These are phyloP conservation scores for Tolypocladium guangdongense DNA, from an alignment of 2,329 filamentous ascomycete species.

Conservation along the genomic window DNA sequence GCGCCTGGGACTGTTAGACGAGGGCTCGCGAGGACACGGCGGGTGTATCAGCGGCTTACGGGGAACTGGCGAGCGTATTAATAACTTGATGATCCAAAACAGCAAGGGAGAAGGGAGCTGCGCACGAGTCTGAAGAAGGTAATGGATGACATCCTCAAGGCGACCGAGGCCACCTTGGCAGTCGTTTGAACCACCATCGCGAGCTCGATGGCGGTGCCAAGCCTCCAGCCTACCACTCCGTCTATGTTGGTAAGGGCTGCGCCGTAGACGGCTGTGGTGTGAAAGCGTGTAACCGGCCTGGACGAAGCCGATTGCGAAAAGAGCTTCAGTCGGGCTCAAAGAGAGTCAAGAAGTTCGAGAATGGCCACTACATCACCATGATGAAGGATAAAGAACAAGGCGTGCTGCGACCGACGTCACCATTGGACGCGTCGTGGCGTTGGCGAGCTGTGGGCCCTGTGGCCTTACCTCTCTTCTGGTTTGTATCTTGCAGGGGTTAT, in stretches of 20 bases:
- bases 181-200: slow-evolving; percentile 14
- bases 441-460: background rate
- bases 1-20: slow-evolving; percentile 17
- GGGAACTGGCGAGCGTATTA: slow-evolving; percentile 20
- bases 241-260: background rate
- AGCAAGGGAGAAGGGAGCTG: slow-evolving; percentile 1
- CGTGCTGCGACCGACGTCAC: background rate
- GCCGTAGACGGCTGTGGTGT: background rate
- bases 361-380: background rate
- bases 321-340: background rate
- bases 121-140: slow-evolving; percentile 26
- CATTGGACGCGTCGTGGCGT: background rate
- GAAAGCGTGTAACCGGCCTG: background rate
- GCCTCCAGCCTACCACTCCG: too few relatives aligned
- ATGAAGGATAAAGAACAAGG: background rate
- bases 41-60: slow-evolving; percentile 14
- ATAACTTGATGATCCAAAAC: background rate
- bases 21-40: background rate
- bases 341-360: background rate
- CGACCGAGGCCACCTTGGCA: slow-evolving; percentile 23
- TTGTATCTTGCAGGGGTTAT: too few relatives aligned
- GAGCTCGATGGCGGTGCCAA: background rate
- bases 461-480: background rate
- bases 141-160: slow-evolving; percentile 24
- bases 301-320: background rate